Evolutionary conservation across 2,329 filamentous ascomycete genomes (phyloP), one percentile per base, ranked within the genome.

Genomic region (Sclerotinia trifoliorum): DNA sequence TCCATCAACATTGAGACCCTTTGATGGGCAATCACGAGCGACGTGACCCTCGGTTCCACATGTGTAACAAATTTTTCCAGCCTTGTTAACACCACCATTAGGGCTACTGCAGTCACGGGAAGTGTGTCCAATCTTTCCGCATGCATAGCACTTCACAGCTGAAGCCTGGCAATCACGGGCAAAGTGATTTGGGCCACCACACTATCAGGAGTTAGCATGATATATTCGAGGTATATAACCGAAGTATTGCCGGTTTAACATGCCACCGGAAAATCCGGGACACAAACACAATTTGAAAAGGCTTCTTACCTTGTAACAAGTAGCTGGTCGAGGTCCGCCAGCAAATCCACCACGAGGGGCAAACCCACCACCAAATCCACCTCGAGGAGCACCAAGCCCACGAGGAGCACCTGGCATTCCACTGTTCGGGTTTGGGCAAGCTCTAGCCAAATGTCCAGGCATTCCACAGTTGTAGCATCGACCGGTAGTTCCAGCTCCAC

Each of bases 51-150:
- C 88, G 83, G 97, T 92, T 73, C 94, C 93, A 79, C 95, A 99
- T 80, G 94, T 91, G 84, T 99, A 99, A 88, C 95, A 99, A 73
- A 94, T 97, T 88, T 98, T 99, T 78, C 94, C 94, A 71, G 92
- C 93, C 72, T 93, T 96, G 86, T 95, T 97, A 74, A 98, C 85
- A 32, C 95, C 95, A 68, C 95, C 95, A 80, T 98, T 98, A 72
- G 95, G 58, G 55, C 58, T 57, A 57, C 60, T 68, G 56, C 66
- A 42, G 11, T 24, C 42, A 42, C 89, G 86, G 69, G 77, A 79
- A 61, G 80, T 81, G 65, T 81, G 79, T 51, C 79, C 79, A 56
- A 91, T 83, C 80, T 91, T 92, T 76, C 90, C 90, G 76, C 89
- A 92, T 74, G 89, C 90, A 78, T 92, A 92, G 83, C 90, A 92